Base-by-base conservation (phyloP, 2,329 filamentous ascomycete species). In the Trichophyton equinum region DNA sequence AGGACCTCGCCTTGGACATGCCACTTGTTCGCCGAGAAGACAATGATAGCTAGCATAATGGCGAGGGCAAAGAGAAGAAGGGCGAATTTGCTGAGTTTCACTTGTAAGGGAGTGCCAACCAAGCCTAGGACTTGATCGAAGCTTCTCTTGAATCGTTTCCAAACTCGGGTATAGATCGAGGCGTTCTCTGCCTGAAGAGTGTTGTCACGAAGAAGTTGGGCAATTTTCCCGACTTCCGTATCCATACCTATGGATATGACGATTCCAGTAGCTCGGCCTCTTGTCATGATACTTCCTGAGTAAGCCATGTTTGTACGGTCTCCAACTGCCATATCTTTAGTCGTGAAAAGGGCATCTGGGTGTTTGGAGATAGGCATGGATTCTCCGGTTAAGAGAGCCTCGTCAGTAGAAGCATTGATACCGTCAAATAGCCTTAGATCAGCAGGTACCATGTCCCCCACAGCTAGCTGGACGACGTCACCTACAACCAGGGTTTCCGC, bases 81-180 rank as follows among this genome's bases (percentile, higher is more conserved):
- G 47, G 84, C 84, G 60, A 86, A 79, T 69, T 81, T 80, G 65
- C 82, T 83, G n/a, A 86, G 75, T 68, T 83, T 85, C 66, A 80
- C 79, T 69, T 86, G 83, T 8, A 87, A 77, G 25, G 84, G 84
- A 22, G 84, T 86, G 56, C 85, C 84, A 18, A 84, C 78, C 63
- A 30, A 78, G 80, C 59, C 75, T 66, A 59, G 69, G 51, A 63
- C 68, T 67, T 61, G 73, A 68, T 65, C 73, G 65, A 22, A 67
- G 63, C 62, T 79, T 75, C 53, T 76, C 72, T 63, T 76, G 69
- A 60, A 79, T 69, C 64, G 78, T 67, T 59, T 60, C 74, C 76
- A 73, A 44, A 75, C 75, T 62, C 69, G 73, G 67, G 18, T 72
- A 64, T 65, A 73, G 73, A 61, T 74, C 73, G 72, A 77, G 75